Evolutionary conservation across 2,329 filamentous ascomycete genomes (phyloP).

Genomic region (Pyricularia grisea): DNA sequence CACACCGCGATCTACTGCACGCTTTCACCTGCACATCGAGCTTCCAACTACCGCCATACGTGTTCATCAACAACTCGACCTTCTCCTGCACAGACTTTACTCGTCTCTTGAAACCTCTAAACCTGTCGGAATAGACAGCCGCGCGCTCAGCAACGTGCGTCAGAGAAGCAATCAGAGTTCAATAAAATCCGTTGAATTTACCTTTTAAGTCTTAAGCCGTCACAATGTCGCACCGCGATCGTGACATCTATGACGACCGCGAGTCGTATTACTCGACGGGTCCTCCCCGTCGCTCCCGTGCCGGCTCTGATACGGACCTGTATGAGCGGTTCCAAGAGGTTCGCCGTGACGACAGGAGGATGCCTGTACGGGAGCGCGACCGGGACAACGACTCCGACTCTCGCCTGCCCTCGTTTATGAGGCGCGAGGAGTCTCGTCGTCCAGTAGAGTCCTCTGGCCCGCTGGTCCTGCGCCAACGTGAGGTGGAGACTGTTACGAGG

Average conservation of each 20-base stretch:
- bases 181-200: background rate
- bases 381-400: constrained; percentile 32
- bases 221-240: constrained; percentile 1
- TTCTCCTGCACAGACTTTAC: background rate
- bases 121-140: background rate
- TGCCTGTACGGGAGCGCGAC: constrained; percentile 28
- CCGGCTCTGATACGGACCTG: background rate
- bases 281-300: background rate
- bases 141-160: background rate
- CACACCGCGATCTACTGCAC: background rate
- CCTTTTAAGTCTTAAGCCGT: background rate
- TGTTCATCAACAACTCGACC: background rate
- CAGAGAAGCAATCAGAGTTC: background rate
- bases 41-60: background rate
- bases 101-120: background rate
- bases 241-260: constrained; percentile 5
- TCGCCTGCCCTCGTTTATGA: constrained; percentile 40
- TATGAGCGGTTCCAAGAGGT: constrained; percentile 4
- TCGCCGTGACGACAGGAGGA: background rate
- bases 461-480: constrained; percentile 44
- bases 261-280: constrained; percentile 5
- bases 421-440: constrained; percentile 31
- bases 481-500: constrained; percentile 44
- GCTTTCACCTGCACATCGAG: background rate
- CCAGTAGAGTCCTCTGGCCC: constrained; percentile 35